phyloP scores from a whole-genome alignment of 495 filamentous ascomycete genomes.

The Immersiella caudata region DNA sequence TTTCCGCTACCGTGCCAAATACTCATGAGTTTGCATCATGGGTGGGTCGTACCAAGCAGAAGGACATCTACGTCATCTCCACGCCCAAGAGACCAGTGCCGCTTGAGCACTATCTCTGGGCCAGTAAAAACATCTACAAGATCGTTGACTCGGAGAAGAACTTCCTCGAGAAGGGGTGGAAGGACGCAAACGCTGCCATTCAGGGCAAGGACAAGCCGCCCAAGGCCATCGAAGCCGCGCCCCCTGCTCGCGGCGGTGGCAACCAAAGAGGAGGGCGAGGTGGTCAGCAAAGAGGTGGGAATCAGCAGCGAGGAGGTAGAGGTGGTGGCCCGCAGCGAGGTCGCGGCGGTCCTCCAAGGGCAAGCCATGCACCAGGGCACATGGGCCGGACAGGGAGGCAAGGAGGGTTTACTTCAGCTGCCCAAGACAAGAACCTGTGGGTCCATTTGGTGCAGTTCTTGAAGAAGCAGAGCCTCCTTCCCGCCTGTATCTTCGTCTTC shows the following conservation, averaged over 20 bases:
- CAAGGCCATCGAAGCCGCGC: slow-evolving; percentile 58
- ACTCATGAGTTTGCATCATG: slow-evolving; percentile 97
- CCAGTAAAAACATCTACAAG: slow-evolving; percentile 85
- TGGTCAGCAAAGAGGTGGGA: slow-evolving; percentile 58
- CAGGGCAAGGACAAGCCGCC: slow-evolving; percentile 75
- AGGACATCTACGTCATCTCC: slow-evolving; percentile 98
- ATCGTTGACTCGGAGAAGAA: slow-evolving; percentile 91
- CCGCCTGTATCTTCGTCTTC: slow-evolving; percentile 96
- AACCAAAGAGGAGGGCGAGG: slow-evolving; percentile 56
- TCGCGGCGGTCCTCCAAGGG: slow-evolving; percentile 60
- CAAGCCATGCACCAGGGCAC: slow-evolving; percentile 67
- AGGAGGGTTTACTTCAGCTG: slow-evolving; percentile 78
- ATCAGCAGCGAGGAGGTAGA: slow-evolving; percentile 56
- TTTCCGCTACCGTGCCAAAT: slow-evolving; percentile 96
- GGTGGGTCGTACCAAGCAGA: slow-evolving; percentile 97
- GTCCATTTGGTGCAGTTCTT: slow-evolving; percentile 91
- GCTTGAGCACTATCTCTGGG: slow-evolving; percentile 95
- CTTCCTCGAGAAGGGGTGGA: slow-evolving; percentile 90
- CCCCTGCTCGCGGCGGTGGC: slow-evolving; percentile 50
- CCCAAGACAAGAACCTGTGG: slow-evolving; percentile 96
- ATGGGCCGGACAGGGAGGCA: slow-evolving; percentile 86
- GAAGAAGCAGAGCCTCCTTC: slow-evolving; percentile 81
- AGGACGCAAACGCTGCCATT: slow-evolving; percentile 82
- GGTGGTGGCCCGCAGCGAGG: slow-evolving; percentile 61
- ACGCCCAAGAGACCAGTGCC: slow-evolving; percentile 94